phyloP scores from a whole-genome alignment of 1,139 yeast genomes.

The Yamadazyma trypodendri region DNA sequence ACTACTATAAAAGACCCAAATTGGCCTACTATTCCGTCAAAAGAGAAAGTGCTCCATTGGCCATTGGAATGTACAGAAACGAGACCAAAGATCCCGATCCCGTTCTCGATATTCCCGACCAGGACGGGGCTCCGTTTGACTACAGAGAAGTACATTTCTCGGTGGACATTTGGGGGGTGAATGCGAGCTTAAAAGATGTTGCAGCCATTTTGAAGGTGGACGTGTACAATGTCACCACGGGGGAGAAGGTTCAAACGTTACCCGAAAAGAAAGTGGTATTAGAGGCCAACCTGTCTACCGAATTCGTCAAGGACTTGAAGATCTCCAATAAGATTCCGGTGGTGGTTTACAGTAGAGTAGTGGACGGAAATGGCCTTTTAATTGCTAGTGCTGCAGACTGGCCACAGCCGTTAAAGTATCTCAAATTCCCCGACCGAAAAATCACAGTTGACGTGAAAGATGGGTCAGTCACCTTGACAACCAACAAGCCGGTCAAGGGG shows the following conservation, averaged over 20 bases:
- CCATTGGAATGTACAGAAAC: slow-evolving; percentile 35
- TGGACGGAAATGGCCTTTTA: slow-evolving; percentile 15
- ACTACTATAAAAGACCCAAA: slow-evolving; percentile 39
- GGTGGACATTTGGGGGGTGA: slow-evolving; percentile 46
- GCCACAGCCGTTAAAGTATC: slow-evolving; percentile 54
- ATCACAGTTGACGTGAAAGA: slow-evolving; percentile 16
- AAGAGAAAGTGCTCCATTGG: slow-evolving; percentile 37
- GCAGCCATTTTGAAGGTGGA: slow-evolving; percentile 26
- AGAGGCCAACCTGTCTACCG: slow-evolving; percentile 34
- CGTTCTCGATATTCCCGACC: slow-evolving; percentile 19
- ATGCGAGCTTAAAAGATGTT: slow-evolving; percentile 23
- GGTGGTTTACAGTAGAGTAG: slow-evolving; percentile 22
- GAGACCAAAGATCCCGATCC: slow-evolving; percentile 17
- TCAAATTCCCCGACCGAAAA: slow-evolving; percentile 25
- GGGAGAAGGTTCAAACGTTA: slow-evolving; percentile 20
- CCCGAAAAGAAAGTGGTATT: slow-evolving; percentile 20
- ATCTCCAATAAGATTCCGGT: slow-evolving; percentile 19
- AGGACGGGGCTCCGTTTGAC: slow-evolving; percentile 21
- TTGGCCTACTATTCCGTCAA: slow-evolving; percentile 45
- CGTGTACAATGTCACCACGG: slow-evolving; percentile 29
- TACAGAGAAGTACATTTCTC: slow-evolving; percentile 14
- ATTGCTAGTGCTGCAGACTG: slow-evolving; percentile 43
- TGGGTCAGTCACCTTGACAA: slow-evolving; percentile 18
- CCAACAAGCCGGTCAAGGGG: slow-evolving; percentile 43
- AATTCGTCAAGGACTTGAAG: slow-evolving; percentile 18